phyloP scores from a whole-genome alignment of 2,329 filamentous ascomycete genomes.

The Aquanectria penicillioides region DNA sequence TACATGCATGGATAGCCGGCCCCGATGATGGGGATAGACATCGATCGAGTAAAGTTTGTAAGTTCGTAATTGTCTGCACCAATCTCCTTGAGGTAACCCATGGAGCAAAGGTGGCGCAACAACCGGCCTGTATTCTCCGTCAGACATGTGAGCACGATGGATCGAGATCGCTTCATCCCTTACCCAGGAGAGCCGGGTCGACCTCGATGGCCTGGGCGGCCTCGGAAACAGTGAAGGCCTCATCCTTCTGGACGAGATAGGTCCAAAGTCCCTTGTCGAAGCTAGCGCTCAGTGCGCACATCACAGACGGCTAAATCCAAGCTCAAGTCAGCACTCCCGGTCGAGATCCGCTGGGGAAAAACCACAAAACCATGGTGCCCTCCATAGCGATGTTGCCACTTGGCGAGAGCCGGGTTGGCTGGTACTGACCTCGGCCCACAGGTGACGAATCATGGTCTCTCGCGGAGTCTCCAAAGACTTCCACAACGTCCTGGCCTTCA shows the following conservation, averaged over 20 bases:
- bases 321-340: neutral
- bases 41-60: constrained; percentile 50
- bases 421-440: constrained; percentile 53
- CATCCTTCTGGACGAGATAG: constrained; percentile 44
- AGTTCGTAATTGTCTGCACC: constrained; percentile 48
- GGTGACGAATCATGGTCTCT: constrained; percentile 58
- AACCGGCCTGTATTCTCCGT: constrained; percentile 41
- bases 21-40: constrained; percentile 47
- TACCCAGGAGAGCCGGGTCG: neutral
- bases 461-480: constrained; percentile 56
- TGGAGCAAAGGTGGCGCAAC: constrained; percentile 50
- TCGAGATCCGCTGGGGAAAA: neutral
- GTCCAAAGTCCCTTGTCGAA: constrained; percentile 50
- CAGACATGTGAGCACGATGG: neutral
- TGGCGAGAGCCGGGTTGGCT: neutral
- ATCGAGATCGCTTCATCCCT: neutral
- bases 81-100: constrained; percentile 52
- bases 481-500: constrained; percentile 46
- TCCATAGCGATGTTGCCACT: too few relatives aligned
- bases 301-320: constrained; percentile 32
- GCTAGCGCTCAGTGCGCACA: constrained; percentile 43
- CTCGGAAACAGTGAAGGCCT: constrained; percentile 44
- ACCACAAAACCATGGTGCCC: neutral
- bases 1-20: constrained; percentile 48
- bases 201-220: constrained; percentile 37